Conservation (phyloP, 768 basidiomycete species). For the Lyophyllum decastes region DNA sequence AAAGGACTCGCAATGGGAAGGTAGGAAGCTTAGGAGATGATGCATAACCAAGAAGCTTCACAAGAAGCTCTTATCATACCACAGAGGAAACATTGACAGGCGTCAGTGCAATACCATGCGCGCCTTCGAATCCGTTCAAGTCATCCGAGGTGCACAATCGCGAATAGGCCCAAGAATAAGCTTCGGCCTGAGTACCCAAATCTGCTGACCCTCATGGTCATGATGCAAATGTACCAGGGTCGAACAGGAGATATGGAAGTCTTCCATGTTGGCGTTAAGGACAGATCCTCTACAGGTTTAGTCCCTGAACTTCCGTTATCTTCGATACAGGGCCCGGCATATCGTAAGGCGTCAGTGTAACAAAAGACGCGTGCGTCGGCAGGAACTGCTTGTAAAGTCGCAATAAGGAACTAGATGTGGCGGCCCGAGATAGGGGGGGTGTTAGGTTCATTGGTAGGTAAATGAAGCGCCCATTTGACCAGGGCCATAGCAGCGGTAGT, state of each 20-base stretch:
- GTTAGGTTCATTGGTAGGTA: not conserved
- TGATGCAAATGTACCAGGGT: not conserved
- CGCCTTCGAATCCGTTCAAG: not conserved
- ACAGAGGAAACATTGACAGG: not conserved
- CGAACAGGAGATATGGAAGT: not conserved
- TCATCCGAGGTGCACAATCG: no score
- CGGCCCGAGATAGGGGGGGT: not conserved
- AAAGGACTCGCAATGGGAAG: not conserved
- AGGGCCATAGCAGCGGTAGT: not conserved
- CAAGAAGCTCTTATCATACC: not conserved
- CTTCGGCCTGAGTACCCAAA: not conserved
- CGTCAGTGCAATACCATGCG: not conserved
- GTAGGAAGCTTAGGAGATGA: not conserved
- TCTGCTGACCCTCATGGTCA: not conserved
- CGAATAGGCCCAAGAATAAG: not conserved
- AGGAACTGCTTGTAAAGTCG: not conserved
- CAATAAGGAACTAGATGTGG: not conserved
- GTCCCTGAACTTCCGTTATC: not conserved
- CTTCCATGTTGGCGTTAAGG: not conserved
- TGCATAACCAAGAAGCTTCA: not conserved
- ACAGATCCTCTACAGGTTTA: no score
- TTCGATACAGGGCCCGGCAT: not conserved
- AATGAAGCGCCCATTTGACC: not conserved
- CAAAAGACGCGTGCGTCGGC: not conserved
- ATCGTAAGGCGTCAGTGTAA: not conserved